Evolutionary conservation across 441 rosid species (phyloP).

Genomic region (Adansonia rubrostipa): DNA sequence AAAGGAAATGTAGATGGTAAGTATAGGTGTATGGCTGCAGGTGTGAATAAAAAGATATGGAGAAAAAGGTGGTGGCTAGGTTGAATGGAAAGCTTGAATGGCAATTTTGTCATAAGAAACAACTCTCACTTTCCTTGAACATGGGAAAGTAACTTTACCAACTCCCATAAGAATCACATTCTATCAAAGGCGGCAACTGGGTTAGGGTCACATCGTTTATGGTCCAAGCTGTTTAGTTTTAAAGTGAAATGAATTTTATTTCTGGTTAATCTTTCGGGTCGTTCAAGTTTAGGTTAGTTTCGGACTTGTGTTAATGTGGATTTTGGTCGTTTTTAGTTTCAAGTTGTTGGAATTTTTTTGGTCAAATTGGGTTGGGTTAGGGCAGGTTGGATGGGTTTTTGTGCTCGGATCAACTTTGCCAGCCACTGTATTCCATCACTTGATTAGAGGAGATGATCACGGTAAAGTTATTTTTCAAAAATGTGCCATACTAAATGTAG

Average conservation of each 20-base stretch:
- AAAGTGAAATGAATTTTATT: not conserved
- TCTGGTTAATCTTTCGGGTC: not conserved
- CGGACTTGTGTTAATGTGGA: not conserved
- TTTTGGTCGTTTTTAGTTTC: not conserved
- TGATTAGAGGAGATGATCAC: not conserved
- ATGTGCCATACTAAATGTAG: not conserved
- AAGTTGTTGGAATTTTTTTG: not conserved
- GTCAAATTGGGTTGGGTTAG: slow-evolving; percentile 7
- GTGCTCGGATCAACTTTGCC: not conserved
- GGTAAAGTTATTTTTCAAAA: not conserved
- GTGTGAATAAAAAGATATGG: not conserved
- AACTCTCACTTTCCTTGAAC: not conserved
- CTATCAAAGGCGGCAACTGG: not conserved
- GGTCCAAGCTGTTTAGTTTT: not conserved
- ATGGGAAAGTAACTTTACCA: not conserved
- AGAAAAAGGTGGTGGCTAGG: not conserved
- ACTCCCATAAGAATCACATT: not conserved
- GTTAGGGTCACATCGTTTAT: not conserved
- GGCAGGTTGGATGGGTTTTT: not conserved
- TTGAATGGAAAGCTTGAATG: not conserved
- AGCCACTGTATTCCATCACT: not conserved
- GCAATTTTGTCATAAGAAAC: not conserved
- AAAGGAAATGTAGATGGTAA: not conserved
- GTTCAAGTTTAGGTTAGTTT: not conserved
- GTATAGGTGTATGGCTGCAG: not conserved